Evolutionary conservation across 768 basidiomycete genomes (phyloP), one percentile per base, ranked within the genome.

Genomic region (Lactifluus hygrophoroides): DNA sequence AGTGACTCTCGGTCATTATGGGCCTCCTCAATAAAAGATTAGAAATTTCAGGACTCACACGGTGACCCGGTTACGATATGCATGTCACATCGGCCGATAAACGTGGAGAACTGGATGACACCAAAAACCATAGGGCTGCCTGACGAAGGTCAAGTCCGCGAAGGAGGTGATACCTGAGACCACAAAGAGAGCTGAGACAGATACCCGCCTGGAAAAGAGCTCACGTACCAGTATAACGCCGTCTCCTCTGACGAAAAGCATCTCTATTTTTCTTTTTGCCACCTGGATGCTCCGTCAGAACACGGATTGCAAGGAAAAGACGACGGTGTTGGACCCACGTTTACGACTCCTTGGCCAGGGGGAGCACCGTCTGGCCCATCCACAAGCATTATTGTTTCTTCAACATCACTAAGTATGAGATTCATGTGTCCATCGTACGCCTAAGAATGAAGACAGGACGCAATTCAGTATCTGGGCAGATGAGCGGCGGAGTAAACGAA

Each of bases 391-490:
- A 98, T 92, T 2, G 88, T 94, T 75, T 99, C 96, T 69, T 97
- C 95, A 16, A 97, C 96, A 68, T 97, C 91, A 66, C 91, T 94
- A 66, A 99, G 78, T 62, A 99, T 96, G 66, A 99, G 79, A 72
- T 99, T 98, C 96, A 98, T 98, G 72, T 98, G 96, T n/a, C 94
- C 96, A 75, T 99, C 96, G 68, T 98, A 98, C 21, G 96, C 96
- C 96, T 99, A 67, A 28, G 27, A 48, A 53, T 44, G 27, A 54
- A 59, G 51, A 61, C 17, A 30, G 27, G 40, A 37, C 43, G 14
- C 23, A 28, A 38, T 65, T 66, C 55, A 67, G 60, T 37, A 50
- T 50, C 42, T 51, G 43, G 25, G 27, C 28, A 35, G 37, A 49
- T 60, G 55, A 38, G 57, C 44, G 45, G 42, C 35, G 54, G 50